These are phyloP conservation scores for Starmera dryadoides DNA, from an alignment of 805 yeast genomes.

Conservation along the genomic window DNA sequence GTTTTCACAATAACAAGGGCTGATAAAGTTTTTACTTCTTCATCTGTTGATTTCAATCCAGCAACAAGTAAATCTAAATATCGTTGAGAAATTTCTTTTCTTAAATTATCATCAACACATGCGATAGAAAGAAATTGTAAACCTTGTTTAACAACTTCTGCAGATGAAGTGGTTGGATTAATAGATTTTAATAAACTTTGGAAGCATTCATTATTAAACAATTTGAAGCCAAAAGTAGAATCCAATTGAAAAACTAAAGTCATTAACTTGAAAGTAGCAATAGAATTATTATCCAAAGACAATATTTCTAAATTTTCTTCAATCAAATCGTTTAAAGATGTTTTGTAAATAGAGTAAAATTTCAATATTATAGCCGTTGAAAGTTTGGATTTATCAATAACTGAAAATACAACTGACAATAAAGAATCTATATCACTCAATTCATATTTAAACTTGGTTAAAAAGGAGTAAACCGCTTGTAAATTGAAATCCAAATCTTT, in stretches of 20 bases:
- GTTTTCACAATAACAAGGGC: constrained; percentile 45
- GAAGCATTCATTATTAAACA: constrained; percentile 22
- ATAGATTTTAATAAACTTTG: constrained; percentile 17
- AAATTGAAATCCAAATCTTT: constrained; percentile 12
- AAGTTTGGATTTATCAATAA: constrained; percentile 4
- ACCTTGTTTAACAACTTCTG: constrained; percentile 19
- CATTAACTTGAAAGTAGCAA: constrained; percentile 16
- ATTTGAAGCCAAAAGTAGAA: neutral
- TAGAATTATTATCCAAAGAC: constrained; percentile 16
- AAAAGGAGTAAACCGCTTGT: constrained; percentile 18
- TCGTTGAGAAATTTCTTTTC: constrained; percentile 37
- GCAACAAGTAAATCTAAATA: constrained; percentile 34
- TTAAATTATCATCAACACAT: constrained; percentile 43
- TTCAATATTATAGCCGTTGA: constrained; percentile 9
- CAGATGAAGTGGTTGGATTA: constrained; percentile 2
- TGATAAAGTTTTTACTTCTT: constrained; percentile 26
- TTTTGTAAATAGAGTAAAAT: constrained; percentile 5
- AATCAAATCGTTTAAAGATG: constrained; percentile 5
- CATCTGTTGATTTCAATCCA: constrained; percentile 21
- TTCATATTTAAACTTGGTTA: constrained; percentile 19
- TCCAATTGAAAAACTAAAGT: constrained; percentile 11
- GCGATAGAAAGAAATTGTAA: constrained; percentile 34
- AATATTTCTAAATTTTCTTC: constrained; percentile 13
- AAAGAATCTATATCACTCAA: constrained; percentile 7
- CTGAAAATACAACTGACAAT: constrained; percentile 7